Base-by-base conservation (phyloP, 345 rosid species). In the Excoecaria agallocha region DNA sequence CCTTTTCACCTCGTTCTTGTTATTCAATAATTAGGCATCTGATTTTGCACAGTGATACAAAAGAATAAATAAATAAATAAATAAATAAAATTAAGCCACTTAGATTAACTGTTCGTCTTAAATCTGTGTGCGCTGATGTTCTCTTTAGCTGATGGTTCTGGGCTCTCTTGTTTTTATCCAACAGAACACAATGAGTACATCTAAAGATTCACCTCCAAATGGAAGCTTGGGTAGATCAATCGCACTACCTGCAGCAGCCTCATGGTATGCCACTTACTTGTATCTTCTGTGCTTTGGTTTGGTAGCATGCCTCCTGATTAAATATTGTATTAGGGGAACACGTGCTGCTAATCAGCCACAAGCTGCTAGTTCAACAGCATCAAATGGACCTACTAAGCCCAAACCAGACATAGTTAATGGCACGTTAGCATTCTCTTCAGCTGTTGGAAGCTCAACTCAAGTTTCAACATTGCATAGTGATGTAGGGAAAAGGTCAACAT, bases 181-280 rank as follows among this genome's bases (percentile, higher is more conserved):
- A 77, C 89, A 94, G 93, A 77, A 57, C 82, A 48, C 84, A 25
- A 46, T 77, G 39, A 79, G 68, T 35, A 72, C 76, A 15, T 68
- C 78, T 68, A 89, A 79, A 80, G 83, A 68, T 79, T 85, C 96
- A 62, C 87, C 90, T 30, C 90, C 94, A 74, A 85, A 85, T 82
- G 91, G 89, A 79, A 87, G 85, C 81, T 66, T 84, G 58, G 72
- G 83, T 68, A 86, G 86, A 85, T 79, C 92, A 8, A 68, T 79
- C 38, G 84, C 85, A 56, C 96, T 94, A 72, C 98, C 98, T 79
- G 91, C 93, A 57, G 96, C 93, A 69, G 93, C 97, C 6, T 86
- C 98, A 74, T 94, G 97, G 98, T 92, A 88, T 75, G 80, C 60
- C 35, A 66, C 8, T 63, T 63, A 5, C 57, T 51, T 25, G 2